phyloP scores from a whole-genome alignment of 2,329 filamentous ascomycete species.

The Rutstroemia sp. region DNA sequence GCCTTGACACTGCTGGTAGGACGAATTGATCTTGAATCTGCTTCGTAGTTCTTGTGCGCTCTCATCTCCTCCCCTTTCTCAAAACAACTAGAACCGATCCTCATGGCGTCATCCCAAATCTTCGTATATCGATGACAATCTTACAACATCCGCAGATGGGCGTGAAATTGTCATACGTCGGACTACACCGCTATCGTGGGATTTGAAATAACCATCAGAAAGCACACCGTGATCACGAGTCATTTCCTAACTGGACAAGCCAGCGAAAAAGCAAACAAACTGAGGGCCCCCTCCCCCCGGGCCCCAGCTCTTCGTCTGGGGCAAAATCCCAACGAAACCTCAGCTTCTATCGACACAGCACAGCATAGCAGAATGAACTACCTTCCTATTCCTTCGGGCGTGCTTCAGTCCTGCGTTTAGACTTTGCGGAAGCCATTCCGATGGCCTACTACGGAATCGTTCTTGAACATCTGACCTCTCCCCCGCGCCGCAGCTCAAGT shows the following conservation, averaged over 20 bases:
- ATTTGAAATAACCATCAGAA: background rate
- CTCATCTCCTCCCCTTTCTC: background rate
- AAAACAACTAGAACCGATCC: background rate
- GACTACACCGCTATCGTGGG: conserved; percentile 6
- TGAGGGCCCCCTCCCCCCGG: background rate
- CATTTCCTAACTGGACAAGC: background rate
- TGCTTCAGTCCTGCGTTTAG: background rate
- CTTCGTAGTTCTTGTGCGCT: background rate
- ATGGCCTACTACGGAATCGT: conserved; percentile 6
- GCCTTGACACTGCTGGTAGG: conserved; percentile 2
- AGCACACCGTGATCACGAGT: conserved; percentile 3
- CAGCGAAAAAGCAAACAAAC: background rate
- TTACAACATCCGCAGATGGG: too few species aligned
- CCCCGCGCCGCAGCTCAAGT: background rate
- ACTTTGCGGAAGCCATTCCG: conserved; percentile 5
- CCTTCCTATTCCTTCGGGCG: conserved; percentile 1
- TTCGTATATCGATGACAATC: background rate
- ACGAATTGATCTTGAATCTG: background rate
- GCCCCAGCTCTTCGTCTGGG: background rate
- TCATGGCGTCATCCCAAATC: background rate
- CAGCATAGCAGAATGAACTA: background rate
- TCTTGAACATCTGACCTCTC: conserved; percentile 9
- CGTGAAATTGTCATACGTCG: background rate
- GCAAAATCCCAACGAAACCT: conserved; percentile 5
- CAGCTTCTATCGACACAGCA: conserved; percentile 1